These are phyloP conservation scores for Mortierella sp. DNA, from an alignment of 371 early-diverging fungal genomes.

Conservation along the genomic window DNA sequence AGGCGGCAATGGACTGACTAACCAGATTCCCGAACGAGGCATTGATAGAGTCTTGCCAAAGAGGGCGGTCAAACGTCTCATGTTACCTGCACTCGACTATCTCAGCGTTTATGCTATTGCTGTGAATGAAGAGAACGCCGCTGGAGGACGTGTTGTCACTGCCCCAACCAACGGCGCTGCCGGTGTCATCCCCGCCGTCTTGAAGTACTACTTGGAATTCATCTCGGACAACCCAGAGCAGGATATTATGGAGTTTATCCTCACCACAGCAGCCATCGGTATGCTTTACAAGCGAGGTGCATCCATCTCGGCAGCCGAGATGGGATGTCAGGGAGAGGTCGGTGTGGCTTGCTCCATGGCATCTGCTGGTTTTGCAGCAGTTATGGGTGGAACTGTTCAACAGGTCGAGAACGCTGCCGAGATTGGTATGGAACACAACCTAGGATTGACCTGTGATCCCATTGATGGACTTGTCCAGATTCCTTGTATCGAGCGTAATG, in stretches of 20 bases:
- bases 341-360: constrained; percentile 96
- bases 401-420: constrained; percentile 97
- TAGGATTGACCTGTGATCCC: constrained; percentile 96
- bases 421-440: constrained; percentile 97
- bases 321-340: constrained; percentile 95
- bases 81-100: constrained; percentile 90
- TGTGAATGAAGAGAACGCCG: constrained; percentile 97
- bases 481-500: constrained; percentile 97
- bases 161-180: constrained; percentile 96
- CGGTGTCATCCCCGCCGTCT: constrained; percentile 94
- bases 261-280: constrained; percentile 94
- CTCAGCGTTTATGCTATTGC: constrained; percentile 96
- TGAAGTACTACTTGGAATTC: constrained; percentile 96
- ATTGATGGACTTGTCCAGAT: constrained; percentile 94
- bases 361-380: constrained; percentile 94
- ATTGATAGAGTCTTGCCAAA: constrained; percentile 55
- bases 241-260: constrained; percentile 92
- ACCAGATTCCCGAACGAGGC: constrained; percentile 39
- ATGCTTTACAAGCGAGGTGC: constrained; percentile 97
- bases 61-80: constrained; percentile 59
- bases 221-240: constrained; percentile 88
- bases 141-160: constrained; percentile 94
- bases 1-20: constrained; percentile 41
- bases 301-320: constrained; percentile 94
- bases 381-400: constrained; percentile 92